phyloP scores from a whole-genome alignment of 768 basidiomycete genomes.

The Mycena amicta region DNA sequence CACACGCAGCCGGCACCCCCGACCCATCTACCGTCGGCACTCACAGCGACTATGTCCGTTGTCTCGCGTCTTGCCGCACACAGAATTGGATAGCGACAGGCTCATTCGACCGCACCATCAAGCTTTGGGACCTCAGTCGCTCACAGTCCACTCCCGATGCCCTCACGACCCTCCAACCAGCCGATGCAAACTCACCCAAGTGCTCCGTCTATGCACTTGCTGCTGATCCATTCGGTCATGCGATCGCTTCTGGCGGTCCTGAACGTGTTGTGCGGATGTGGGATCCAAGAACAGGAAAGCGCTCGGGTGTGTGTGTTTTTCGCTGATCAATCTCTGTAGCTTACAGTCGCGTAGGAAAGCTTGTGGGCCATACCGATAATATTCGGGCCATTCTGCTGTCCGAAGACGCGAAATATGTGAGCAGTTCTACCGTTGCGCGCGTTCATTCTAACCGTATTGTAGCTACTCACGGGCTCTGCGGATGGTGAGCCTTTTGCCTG shows the following conservation, averaged over 20 bases:
- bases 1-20: conserved; percentile 61
- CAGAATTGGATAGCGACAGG: conserved; percentile 91
- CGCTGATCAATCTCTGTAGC: not conserved
- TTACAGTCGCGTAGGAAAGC: conserved; percentile 52
- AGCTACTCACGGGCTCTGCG: conserved; percentile 86
- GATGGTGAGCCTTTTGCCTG: conserved; percentile 50
- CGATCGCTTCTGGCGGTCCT: conserved; percentile 88
- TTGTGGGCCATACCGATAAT: conserved; percentile 97
- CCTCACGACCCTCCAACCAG: conserved; percentile 65
- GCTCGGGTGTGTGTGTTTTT: conserved; percentile 43
- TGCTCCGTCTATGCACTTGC: conserved; percentile 79
- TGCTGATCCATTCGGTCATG: conserved; percentile 75
- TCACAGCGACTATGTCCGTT: conserved; percentile 87
- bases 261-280: conserved; percentile 90
- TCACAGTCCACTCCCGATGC: conserved; percentile 31
- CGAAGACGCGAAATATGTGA: conserved; percentile 89
- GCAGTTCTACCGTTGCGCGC: conserved; percentile 43
- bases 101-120: conserved; percentile 92
- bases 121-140: conserved; percentile 85
- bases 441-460: conserved; percentile 11
- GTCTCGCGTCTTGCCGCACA: conserved; percentile 72
- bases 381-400: conserved; percentile 88
- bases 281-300: conserved; percentile 88
- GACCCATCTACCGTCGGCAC: conserved; percentile 72
- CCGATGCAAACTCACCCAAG: conserved; percentile 68